Evolutionary conservation across 2,329 filamentous ascomycete genomes (phyloP).

Genomic region (Beauveria brongniartii): DNA sequence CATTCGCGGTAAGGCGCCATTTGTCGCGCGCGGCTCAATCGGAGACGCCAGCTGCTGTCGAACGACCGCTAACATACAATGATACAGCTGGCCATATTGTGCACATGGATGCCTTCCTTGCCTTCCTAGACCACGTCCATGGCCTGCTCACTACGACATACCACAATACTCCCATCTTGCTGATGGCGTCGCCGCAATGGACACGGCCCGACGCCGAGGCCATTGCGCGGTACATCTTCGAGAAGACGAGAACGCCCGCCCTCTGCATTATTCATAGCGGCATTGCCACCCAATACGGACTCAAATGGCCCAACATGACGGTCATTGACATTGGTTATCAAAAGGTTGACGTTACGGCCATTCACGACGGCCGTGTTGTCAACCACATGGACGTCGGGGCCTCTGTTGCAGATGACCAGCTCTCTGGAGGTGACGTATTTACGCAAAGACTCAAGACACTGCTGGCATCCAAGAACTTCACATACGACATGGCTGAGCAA

Average conservation of each 20-base stretch:
- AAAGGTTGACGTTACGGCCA: slow-evolving; percentile 87
- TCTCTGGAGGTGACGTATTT: slow-evolving; percentile 82
- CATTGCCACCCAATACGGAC: slow-evolving; percentile 77
- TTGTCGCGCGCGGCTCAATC: background rate
- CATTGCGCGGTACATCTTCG: slow-evolving; percentile 90
- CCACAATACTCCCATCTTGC: slow-evolving; percentile 90
- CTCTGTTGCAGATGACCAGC: slow-evolving; percentile 39
- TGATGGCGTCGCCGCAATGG: slow-evolving; percentile 87
- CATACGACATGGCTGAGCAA: slow-evolving; percentile 60
- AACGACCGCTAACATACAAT: slow-evolving; percentile 11
- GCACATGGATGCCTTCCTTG: slow-evolving; percentile 89
- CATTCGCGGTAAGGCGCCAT: slow-evolving; percentile 45
- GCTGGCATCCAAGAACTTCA: slow-evolving; percentile 52
- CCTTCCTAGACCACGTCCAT: slow-evolving; percentile 87
- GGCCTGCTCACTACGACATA: slow-evolving; percentile 82
- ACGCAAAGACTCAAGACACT: slow-evolving; percentile 65
- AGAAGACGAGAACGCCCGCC: slow-evolving; percentile 91
- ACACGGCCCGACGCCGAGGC: slow-evolving; percentile 78
- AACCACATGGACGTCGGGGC: slow-evolving; percentile 57
- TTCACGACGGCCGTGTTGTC: slow-evolving; percentile 71
- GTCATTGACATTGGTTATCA: slow-evolving; percentile 86
- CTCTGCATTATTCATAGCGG: slow-evolving; percentile 87
- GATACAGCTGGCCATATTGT: slow-evolving; percentile 65
- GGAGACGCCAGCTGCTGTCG: background rate
- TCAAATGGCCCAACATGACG: slow-evolving; percentile 66